These are phyloP conservation scores for Backusella mclennaniae DNA, from an alignment of 192 early-diverging fungal genomes.

Conservation along the genomic window DNA sequence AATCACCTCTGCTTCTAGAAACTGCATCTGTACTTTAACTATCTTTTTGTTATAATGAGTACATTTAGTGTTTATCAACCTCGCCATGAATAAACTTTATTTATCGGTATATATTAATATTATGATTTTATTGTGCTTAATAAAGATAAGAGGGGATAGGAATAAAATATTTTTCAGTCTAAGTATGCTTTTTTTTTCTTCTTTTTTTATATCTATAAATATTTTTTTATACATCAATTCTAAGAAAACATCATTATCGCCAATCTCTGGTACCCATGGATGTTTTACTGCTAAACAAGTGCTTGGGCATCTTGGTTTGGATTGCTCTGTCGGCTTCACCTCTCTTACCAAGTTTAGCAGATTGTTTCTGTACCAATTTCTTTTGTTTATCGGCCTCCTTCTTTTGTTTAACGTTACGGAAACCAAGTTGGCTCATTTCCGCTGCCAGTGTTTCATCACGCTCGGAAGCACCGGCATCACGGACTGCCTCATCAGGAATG, in stretches of 20 bases:
- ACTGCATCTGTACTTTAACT: too few relatives aligned
- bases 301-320: constrained; percentile 92
- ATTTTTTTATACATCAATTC: neutral
- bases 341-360: constrained; percentile 73
- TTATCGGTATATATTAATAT: too few relatives aligned
- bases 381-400: constrained; percentile 76
- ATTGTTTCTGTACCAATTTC: constrained; percentile 67
- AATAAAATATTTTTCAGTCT: neutral
- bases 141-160: neutral
- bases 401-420: constrained; percentile 63
- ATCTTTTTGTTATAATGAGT: too few relatives aligned
- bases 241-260: constrained; percentile 52
- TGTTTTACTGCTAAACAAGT: constrained; percentile 94
- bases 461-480: constrained; percentile 58
- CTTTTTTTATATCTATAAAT: neutral
- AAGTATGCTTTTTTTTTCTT: neutral
- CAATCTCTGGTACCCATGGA: constrained; percentile 77
- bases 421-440: constrained; percentile 73
- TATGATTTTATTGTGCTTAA: neutral
- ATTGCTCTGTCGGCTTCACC: constrained; percentile 95
- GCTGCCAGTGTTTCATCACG: constrained; percentile 57
- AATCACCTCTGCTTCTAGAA: too few relatives aligned
- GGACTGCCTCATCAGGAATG: constrained; percentile 63
- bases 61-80: too few relatives aligned
- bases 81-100: too few relatives aligned